These are phyloP conservation scores for Botrytis galanthina DNA, from an alignment of 2,329 filamentous ascomycete genomes.

Conservation along the genomic window DNA sequence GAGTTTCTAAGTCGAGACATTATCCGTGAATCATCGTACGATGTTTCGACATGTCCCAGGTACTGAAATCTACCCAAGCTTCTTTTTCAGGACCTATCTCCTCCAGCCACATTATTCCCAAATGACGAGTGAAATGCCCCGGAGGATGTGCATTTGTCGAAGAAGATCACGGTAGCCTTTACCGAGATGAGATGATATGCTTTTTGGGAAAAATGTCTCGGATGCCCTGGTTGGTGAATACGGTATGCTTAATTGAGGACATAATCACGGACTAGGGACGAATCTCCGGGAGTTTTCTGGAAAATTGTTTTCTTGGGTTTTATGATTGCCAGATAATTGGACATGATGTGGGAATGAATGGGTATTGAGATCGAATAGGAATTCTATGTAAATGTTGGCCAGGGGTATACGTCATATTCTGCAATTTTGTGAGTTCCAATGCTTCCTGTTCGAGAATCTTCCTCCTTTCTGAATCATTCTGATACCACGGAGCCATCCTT, in stretches of 20 bases:
- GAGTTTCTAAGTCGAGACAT: constrained; percentile 4
- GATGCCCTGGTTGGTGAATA: background rate
- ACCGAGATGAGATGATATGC: constrained; percentile 2
- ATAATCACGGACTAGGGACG: no score
- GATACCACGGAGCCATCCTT: background rate
- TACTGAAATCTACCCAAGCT: constrained; percentile 1
- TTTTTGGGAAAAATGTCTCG: constrained; percentile 10
- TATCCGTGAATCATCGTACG: constrained; percentile 14
- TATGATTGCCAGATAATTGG: background rate
- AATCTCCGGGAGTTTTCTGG: background rate
- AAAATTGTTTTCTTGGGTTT: background rate
- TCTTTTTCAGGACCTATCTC: background rate
- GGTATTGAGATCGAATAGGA: background rate
- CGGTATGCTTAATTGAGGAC: background rate
- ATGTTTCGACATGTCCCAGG: background rate
- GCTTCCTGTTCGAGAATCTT: background rate
- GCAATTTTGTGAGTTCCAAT: background rate
- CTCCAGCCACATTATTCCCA: constrained; percentile 1
- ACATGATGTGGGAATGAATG: background rate
- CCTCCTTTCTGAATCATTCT: background rate
- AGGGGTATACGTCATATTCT: constrained; percentile 9
- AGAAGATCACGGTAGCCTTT: constrained; percentile 6
- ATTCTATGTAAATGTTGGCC: background rate
- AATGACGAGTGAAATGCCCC: constrained; percentile 5
- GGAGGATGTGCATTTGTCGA: constrained; percentile 5